Conservation (phyloP, 495 filamentous ascomycete genomes). For the Tuber umbilicatum region DNA sequence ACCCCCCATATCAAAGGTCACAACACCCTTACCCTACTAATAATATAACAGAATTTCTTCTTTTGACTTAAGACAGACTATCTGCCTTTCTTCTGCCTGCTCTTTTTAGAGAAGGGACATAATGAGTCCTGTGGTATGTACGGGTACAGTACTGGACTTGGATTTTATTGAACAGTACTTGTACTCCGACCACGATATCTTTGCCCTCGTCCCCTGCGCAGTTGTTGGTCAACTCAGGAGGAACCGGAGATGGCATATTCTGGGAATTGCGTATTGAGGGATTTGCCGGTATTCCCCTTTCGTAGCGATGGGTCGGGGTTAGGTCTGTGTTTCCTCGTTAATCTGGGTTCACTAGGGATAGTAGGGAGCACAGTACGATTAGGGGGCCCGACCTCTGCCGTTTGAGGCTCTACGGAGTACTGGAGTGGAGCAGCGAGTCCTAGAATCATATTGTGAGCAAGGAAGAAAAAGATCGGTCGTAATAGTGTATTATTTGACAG, state of each 20-base stretch:
- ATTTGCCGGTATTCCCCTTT: neutral
- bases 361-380: neutral
- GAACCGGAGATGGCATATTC: neutral
- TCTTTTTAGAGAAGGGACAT: too few relatives aligned
- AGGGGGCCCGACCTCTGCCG: neutral
- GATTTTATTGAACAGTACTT: too few relatives aligned
- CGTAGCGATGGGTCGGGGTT: neutral
- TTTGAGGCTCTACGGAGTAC: neutral
- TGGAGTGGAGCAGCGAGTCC: neutral
- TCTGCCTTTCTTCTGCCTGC: too few relatives aligned
- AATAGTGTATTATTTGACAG: too few relatives aligned
- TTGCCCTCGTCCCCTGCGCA: too few relatives aligned
- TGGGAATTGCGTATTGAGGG: neutral
- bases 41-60: neutral
- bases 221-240: too few relatives aligned
- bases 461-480: too few relatives aligned
- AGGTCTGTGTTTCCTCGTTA: neutral
- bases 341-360: neutral
- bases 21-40: neutral
- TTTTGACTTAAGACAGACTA: neutral
- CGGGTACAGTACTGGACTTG: too few relatives aligned
- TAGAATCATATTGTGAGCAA: neutral
- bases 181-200: too few relatives aligned
- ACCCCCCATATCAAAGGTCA: neutral
- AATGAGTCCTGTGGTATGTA: too few relatives aligned